Percentiles rank a stretch among this genome's conserved stretches.
Conservation (phyloP, 2,329 filamentous ascomycete species). For the Trematosphaeria pertusa region DNA sequence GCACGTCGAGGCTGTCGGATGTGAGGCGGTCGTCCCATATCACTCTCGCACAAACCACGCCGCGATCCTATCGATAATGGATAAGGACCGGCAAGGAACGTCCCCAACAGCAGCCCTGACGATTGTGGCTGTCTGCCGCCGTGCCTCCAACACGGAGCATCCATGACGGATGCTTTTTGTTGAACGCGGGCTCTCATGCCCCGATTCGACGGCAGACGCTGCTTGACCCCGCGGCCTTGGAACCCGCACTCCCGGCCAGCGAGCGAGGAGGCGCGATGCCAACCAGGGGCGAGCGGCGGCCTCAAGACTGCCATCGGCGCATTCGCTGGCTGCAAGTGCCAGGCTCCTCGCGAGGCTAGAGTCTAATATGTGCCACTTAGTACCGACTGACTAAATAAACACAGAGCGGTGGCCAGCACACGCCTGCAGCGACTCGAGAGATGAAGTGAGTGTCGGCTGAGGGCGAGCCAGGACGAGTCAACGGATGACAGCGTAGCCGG, state of each 20-base stretch:
- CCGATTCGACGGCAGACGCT: constrained; percentile 38
- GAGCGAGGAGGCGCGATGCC: constrained; percentile 32
- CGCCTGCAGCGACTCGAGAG: constrained; percentile 35
- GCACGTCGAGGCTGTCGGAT: background rate
- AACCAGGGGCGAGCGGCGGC: constrained; percentile 33
- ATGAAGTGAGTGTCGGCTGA: constrained; percentile 33
- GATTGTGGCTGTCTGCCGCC: constrained; percentile 22
- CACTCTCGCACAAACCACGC: constrained; percentile 20
- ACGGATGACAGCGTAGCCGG: constrained; percentile 48
- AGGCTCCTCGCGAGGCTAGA: constrained; percentile 15
- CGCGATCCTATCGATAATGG: constrained; percentile 17
- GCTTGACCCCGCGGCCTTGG: constrained; percentile 42
- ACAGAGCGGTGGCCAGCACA: constrained; percentile 35
- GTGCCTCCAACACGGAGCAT: constrained; percentile 30
- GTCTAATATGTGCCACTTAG: no score
- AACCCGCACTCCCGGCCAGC: constrained; percentile 45
- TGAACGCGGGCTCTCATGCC: constrained; percentile 30
- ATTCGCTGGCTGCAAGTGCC: constrained; percentile 12
- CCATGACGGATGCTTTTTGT: constrained; percentile 38
- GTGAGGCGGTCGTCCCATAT: constrained; percentile 11
- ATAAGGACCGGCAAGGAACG: constrained; percentile 13
- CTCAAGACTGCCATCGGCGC: constrained; percentile 22
- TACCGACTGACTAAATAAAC: constrained; percentile 22
- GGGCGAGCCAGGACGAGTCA: constrained; percentile 45
- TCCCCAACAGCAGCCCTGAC: constrained; percentile 19